Percentiles rank a stretch among this genome's conserved stretches.
These are phyloP conservation scores for Botrytis byssoidea DNA, from an alignment of 2,329 filamentous ascomycete genomes.

Conservation along the genomic window DNA sequence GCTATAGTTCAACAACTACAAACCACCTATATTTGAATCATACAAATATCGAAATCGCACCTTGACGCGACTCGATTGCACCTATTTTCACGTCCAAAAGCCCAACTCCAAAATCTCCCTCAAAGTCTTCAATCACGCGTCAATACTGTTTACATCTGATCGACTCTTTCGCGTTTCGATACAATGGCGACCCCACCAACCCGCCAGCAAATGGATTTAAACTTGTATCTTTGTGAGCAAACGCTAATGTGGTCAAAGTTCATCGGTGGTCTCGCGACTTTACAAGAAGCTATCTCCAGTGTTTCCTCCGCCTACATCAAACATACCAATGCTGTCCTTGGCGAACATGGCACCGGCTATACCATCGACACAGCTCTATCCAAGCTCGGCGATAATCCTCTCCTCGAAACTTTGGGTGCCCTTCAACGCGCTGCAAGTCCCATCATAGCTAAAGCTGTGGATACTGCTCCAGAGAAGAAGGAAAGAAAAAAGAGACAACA, in stretches of 20 bases:
- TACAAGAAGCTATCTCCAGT: slow-evolving; percentile 75
- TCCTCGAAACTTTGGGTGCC: slow-evolving; percentile 37
- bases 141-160: slow-evolving; percentile 32
- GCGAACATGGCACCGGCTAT: slow-evolving; percentile 52
- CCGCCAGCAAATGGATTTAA: slow-evolving; percentile 25
- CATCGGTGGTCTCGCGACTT: slow-evolving; percentile 72
- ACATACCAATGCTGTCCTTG: slow-evolving; percentile 81
- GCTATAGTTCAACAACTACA: background rate
- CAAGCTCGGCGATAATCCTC: slow-evolving; percentile 46
- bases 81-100: slow-evolving; percentile 20
- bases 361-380: slow-evolving; percentile 47
- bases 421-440: slow-evolving; percentile 41
- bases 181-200: slow-evolving; percentile 24
- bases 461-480: slow-evolving; percentile 68
- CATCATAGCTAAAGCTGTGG: slow-evolving; percentile 42
- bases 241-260: slow-evolving; percentile 53
- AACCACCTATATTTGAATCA: background rate
- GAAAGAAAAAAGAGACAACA: slow-evolving; percentile 84
- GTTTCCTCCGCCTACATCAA: slow-evolving; percentile 83
- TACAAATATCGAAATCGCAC: background rate
- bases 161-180: slow-evolving; percentile 20
- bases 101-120: slow-evolving; percentile 24
- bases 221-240: slow-evolving; percentile 28
- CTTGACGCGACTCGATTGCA: slow-evolving; percentile 31
- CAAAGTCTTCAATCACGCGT: slow-evolving; percentile 29